A percentile compares a stretch with the other conserved stretches of the same genome.
These are phyloP conservation scores for Neonectria hederae DNA, from an alignment of 2,329 filamentous ascomycete genomes.

Conservation along the genomic window DNA sequence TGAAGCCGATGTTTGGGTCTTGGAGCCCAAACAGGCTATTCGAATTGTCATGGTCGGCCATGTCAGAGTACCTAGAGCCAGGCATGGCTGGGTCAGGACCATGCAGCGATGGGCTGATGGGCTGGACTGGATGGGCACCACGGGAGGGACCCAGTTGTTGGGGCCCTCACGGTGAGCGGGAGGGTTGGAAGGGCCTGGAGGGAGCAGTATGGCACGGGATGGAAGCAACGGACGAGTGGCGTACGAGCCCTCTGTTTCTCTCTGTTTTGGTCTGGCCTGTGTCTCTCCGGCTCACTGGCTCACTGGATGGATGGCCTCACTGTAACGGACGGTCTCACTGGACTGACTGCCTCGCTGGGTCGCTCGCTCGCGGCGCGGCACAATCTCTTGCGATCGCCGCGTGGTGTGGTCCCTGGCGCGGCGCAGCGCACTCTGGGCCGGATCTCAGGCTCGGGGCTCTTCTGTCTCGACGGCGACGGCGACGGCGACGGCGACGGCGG, in stretches of 20 bases:
- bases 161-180: conserved; percentile 26
- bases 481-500: not conserved
- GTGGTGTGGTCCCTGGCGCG: conserved; percentile 16
- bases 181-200: conserved; percentile 24
- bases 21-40: conserved; percentile 57
- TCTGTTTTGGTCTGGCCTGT: not conserved
- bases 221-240: conserved; percentile 14
- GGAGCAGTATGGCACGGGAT: conserved; percentile 2
- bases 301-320: not conserved
- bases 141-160: conserved; percentile 29
- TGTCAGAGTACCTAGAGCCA: conserved; percentile 44
- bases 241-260: conserved; percentile 18
- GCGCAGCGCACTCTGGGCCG: conserved; percentile 14
- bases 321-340: not conserved
- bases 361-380: not conserved
- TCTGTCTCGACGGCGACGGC: not conserved
- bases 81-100: conserved; percentile 42
- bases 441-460: conserved; percentile 13
- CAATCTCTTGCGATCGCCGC: conserved; percentile 11
- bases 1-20: conserved; percentile 52
- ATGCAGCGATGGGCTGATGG: conserved; percentile 45
- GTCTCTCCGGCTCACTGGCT: conserved; percentile 7
- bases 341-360: not conserved
- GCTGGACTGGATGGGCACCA: conserved; percentile 31
- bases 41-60: conserved; percentile 53